A percentile compares a stretch with the other conserved stretches of the same genome.
These are phyloP conservation scores for Luvunga scandens DNA, from an alignment of 345 rosid genomes.

Conservation along the genomic window DNA sequence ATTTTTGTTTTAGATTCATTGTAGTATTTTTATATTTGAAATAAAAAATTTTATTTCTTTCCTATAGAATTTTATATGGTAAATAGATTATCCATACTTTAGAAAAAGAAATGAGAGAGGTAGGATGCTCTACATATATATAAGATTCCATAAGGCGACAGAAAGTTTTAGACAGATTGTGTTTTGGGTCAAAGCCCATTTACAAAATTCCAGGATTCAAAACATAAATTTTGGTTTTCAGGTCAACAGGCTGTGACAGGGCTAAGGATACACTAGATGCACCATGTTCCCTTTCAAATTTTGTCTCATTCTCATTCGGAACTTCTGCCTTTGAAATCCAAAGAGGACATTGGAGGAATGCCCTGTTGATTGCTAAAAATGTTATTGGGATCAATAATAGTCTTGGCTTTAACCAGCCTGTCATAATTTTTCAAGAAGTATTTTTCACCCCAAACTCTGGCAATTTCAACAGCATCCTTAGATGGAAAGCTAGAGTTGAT, in stretches of 20 bases:
- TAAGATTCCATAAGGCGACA: too few relatives aligned
- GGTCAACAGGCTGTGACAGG: too few relatives aligned
- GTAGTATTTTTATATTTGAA: too few relatives aligned
- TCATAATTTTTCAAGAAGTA: constrained; percentile 47
- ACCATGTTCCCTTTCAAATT: not conserved
- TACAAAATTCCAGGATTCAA: not conserved
- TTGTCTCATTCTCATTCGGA: not conserved
- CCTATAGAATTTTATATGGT: too few relatives aligned
- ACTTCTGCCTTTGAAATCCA: not conserved
- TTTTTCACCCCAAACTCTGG: constrained; percentile 49
- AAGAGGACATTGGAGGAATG: constrained; percentile 32
- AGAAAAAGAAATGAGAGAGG: too few relatives aligned
- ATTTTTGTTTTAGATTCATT: too few relatives aligned
- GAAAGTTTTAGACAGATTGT: not conserved
- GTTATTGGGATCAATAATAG: constrained; percentile 44
- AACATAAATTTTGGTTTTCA: not conserved
- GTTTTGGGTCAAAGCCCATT: not conserved
- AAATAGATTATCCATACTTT: too few relatives aligned
- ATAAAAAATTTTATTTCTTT: too few relatives aligned
- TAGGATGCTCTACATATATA: too few relatives aligned
- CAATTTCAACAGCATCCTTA: constrained; percentile 31
- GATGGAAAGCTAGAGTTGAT: not conserved
- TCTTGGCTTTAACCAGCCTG: constrained; percentile 44
- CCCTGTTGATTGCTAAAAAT: constrained; percentile 48
- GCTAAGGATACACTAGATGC: not conserved